Conservation (phyloP, 331 rosid genomes). For the Malus hybrid region DNA sequence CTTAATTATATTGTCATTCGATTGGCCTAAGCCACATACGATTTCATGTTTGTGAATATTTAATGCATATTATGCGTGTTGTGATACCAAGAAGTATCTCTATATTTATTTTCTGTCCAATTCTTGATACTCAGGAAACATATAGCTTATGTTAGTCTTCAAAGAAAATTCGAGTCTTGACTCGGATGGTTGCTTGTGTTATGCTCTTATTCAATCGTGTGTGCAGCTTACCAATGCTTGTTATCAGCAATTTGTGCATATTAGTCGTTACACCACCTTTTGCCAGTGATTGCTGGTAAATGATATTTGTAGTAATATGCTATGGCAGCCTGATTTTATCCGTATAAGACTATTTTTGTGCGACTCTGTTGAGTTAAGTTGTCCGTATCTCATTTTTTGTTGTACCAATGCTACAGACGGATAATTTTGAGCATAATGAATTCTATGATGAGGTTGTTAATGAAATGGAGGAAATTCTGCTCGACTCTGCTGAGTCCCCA, state of each 20-base stretch:
- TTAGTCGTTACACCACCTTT: not conserved
- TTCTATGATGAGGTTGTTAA: slow-evolving; percentile 73
- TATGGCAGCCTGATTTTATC: not conserved
- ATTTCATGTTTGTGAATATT: not conserved
- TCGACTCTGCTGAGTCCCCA: slow-evolving; percentile 68
- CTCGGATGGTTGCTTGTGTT: not conserved
- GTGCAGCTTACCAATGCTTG: not conserved
- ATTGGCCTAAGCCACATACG: not conserved
- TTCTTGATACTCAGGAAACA: not conserved
- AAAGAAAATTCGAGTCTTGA: not conserved
- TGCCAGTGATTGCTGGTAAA: not conserved
- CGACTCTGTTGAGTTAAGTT: slow-evolving; percentile 23
- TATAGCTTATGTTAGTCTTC: not conserved
- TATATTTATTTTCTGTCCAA: not conserved
- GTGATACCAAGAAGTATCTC: not conserved
- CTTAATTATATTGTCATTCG: not conserved
- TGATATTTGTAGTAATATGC: not conserved
- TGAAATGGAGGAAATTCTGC: slow-evolving; percentile 97
- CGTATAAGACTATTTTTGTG: not conserved
- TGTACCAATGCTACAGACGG: slow-evolving; percentile 45
- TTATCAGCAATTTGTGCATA: not conserved
- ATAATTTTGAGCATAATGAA: slow-evolving; percentile 52
- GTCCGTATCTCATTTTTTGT: slow-evolving; percentile 4
- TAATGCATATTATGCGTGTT: not conserved
- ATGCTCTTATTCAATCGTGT: not conserved